Conservation (phyloP, 1,139 yeast species). For the Yamadazyma sp. region DNA sequence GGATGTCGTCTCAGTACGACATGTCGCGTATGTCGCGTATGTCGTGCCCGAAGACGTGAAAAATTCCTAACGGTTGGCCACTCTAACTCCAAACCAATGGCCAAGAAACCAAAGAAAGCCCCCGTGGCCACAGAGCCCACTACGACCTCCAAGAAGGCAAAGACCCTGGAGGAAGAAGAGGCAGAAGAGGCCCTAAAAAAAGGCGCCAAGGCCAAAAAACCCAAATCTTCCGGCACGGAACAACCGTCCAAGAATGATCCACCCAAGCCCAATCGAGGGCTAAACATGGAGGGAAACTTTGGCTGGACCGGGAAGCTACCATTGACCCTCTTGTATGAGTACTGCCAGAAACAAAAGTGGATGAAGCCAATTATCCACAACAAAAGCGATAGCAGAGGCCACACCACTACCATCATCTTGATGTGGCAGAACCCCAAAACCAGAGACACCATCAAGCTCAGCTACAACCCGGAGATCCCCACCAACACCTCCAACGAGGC, state of each 20-base stretch:
- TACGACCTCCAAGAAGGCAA: constrained; percentile 5
- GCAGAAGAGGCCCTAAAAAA: neutral
- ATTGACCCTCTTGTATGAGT: constrained; percentile 80
- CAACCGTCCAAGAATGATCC: constrained; percentile 6
- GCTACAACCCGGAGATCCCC: constrained; percentile 62
- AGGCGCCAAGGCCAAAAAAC: constrained; percentile 1
- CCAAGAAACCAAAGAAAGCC: constrained; percentile 11
- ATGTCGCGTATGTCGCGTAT: no score
- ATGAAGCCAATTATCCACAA: constrained; percentile 78
- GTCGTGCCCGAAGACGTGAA: no score
- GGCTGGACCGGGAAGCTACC: constrained; percentile 96
- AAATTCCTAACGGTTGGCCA: no score
- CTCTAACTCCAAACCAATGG: constrained; percentile 8
- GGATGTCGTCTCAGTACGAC: no score
- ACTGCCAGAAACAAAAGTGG: constrained; percentile 90
- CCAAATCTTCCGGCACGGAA: constrained; percentile 10
- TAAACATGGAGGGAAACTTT: constrained; percentile 48
- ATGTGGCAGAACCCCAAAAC: constrained; percentile 83
- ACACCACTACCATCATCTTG: constrained; percentile 58
- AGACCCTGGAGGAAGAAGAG: constrained; percentile 6
- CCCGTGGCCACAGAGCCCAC: neutral
- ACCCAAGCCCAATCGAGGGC: constrained; percentile 41
- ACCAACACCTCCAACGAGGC: constrained; percentile 87
- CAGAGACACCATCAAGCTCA: constrained; percentile 58
- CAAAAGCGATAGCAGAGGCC: constrained; percentile 54